Percentiles rank a stretch among this genome's conserved stretches.
phyloP scores from a whole-genome alignment of 108 stramenopile species.

The Nitzschia sp. region DNA sequence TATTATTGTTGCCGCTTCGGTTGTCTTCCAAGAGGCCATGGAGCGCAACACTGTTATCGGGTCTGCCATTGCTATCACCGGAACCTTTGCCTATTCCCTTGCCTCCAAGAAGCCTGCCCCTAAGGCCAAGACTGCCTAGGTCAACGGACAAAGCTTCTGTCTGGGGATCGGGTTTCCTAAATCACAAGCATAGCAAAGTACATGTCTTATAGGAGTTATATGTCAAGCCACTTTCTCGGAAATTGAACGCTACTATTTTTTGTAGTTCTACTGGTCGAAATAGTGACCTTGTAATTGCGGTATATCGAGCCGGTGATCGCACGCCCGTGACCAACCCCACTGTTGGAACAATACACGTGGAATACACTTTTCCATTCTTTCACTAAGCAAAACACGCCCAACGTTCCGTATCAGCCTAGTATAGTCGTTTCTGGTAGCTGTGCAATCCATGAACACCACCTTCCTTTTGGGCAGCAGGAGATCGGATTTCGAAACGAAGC shows the following conservation, averaged over 20 bases:
- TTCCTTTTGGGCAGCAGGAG: conserved; percentile 99
- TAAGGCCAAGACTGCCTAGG: conserved; percentile 28
- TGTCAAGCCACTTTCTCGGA: background rate
- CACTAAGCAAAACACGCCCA: background rate
- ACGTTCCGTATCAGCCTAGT: conserved; percentile 35
- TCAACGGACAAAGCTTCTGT: background rate
- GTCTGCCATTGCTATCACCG: conserved; percentile 78
- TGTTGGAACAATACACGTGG: background rate
- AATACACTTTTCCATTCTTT: no score
- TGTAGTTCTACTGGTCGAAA: background rate
- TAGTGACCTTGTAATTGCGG: background rate
- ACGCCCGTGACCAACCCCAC: background rate
- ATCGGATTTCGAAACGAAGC: conserved; percentile 95
- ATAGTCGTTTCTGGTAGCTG: conserved; percentile 93
- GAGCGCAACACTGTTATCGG: conserved; percentile 85
- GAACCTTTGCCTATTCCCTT: conserved; percentile 81
- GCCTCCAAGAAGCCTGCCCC: conserved; percentile 52
- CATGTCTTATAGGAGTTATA: no score
- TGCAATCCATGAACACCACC: conserved; percentile 98
- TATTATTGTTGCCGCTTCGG: conserved; percentile 81
- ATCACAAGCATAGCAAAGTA: no score
- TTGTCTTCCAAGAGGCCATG: conserved; percentile 83
- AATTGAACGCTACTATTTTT: background rate
- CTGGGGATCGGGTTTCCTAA: background rate
- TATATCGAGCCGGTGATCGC: no score